Base-by-base conservation (phyloP, 2,329 filamentous ascomycete species). In the Alternaria arborescens region DNA sequence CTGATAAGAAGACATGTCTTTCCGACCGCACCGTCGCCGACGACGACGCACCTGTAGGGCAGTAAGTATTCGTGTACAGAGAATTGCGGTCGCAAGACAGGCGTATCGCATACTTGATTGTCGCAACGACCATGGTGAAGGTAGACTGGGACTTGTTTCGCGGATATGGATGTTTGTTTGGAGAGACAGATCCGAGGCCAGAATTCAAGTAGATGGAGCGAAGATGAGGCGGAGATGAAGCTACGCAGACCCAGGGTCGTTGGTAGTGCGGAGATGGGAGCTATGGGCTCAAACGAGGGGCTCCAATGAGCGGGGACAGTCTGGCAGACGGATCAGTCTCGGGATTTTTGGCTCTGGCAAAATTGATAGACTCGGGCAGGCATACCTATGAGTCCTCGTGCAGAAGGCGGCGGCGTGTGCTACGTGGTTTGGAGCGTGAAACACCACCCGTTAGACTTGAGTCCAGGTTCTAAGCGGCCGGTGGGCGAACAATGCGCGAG, bases 1-100 rank as follows among this genome's bases (percentile, higher is more conserved):
- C 93, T 97, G 84, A 99, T 99, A 78, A 99, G 89, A 68, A 99
- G 89, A 83, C 95, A 99, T 70, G 95, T 99, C 87, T 99, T 99
- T 81, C 95, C 95, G 72, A 99, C 95, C 70, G 95, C 95, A 94
- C 95, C 95, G 82, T 99, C 95, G 80, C 95, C 95, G 76, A 99
- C 95, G 73, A 99, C 95, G 77, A 99, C 95, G 84, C 95, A 99
- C 84, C 95, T 99, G 66, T 41, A 60, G 42, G 41, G 40, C 51
- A 55, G 48, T 24, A 48, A 48, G 66, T 58, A 55, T 66, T 67
- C 65, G 64, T 42, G 52, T 38, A 34, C 48, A 20, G 22, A 18
- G 22, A 20, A 34, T 43, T 48, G 32, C 38, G 41, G 34, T 48
- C 18, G 50, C 46, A 18, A 42, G 26, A 24, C 18, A 32, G 34